These are phyloP conservation scores for Penicillium ochrochloron DNA, from an alignment of 495 filamentous ascomycete species.

Conservation along the genomic window DNA sequence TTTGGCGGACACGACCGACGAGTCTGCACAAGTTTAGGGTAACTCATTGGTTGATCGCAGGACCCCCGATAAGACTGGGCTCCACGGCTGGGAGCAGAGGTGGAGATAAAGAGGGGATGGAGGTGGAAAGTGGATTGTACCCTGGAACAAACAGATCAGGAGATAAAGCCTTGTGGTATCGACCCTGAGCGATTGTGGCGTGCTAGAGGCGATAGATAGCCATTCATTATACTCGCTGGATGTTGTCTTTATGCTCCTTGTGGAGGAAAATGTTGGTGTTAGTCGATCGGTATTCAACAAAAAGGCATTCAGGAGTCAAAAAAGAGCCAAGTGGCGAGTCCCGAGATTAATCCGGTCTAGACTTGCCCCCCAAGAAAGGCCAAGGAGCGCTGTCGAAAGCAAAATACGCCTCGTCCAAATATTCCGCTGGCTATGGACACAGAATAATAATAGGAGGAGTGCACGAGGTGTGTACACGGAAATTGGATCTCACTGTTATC, in stretches of 20 bases:
- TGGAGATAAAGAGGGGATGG: conserved; percentile 6
- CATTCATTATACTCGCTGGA: background rate
- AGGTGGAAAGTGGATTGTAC: background rate
- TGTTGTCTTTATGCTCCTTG: background rate
- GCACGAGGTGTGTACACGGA: background rate
- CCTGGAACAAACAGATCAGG: background rate
- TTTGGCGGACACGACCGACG: background rate
- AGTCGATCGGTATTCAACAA: background rate
- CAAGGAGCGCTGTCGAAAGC: conserved; percentile 2
- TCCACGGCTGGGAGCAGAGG: conserved; percentile 8
- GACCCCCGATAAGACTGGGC: conserved; percentile 12
- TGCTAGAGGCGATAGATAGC: background rate
- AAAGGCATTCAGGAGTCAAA: background rate
- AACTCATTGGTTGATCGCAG: conserved; percentile 7
- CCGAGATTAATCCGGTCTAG: conserved; percentile 9
- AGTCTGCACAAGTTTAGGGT: conserved; percentile 7
- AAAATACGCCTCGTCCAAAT: background rate
- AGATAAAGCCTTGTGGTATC: background rate
- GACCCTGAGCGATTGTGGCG: background rate
- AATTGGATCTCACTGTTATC: background rate
- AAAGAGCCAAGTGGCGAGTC: conserved; percentile 5
- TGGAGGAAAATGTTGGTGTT: background rate
- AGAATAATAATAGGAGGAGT: background rate
- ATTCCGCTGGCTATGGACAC: background rate
- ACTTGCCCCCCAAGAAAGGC: background rate